These are phyloP conservation scores for Pseudozyma flocculosa DNA, from an alignment of 1,284 basidiomycete species.

Conservation along the genomic window DNA sequence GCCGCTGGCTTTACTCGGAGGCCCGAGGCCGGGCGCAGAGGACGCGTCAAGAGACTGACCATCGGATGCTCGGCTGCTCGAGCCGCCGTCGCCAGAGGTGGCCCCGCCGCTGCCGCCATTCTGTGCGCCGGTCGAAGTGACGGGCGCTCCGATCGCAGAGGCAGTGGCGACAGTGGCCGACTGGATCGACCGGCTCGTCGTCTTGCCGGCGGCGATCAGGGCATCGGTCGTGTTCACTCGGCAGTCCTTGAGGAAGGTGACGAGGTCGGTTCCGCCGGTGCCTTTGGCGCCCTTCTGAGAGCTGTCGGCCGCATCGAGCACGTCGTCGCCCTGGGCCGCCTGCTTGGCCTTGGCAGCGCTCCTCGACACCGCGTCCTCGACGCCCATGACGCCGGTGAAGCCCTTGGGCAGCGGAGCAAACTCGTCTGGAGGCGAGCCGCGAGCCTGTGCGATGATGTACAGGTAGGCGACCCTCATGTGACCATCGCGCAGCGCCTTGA, in stretches of 20 bases:
- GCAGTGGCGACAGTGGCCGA: not conserved
- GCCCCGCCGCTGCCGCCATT: no score
- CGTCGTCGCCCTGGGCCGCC: constrained; percentile 11
- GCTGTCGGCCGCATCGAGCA: constrained; percentile 22
- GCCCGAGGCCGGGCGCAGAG: not conserved
- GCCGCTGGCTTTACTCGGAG: not conserved
- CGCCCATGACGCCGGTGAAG: constrained; percentile 22
- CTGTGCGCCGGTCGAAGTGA: not conserved
- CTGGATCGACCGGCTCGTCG: not conserved
- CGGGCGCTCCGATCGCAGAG: not conserved
- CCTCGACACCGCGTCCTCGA: constrained; percentile 13
- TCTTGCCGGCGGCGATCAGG: constrained; percentile 24
- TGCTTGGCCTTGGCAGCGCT: constrained; percentile 13
- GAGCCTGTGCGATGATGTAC: constrained; percentile 64
- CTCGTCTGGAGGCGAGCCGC: constrained; percentile 34
- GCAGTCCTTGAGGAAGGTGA: constrained; percentile 48
- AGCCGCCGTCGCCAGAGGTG: not conserved
- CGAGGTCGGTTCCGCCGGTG: constrained; percentile 53
- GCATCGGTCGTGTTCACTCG: constrained; percentile 47
- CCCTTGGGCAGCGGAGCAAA: constrained; percentile 34
- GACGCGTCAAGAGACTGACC: not conserved
- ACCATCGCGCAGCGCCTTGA: constrained; percentile 79
- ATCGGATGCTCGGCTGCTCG: not conserved
- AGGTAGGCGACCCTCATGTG: constrained; percentile 83
- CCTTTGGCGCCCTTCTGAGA: constrained; percentile 37